Evolutionary conservation across 129 eudicot species (phyloP), one percentile per base, ranked within the genome.

Genomic region (Ambrosia trifida): DNA sequence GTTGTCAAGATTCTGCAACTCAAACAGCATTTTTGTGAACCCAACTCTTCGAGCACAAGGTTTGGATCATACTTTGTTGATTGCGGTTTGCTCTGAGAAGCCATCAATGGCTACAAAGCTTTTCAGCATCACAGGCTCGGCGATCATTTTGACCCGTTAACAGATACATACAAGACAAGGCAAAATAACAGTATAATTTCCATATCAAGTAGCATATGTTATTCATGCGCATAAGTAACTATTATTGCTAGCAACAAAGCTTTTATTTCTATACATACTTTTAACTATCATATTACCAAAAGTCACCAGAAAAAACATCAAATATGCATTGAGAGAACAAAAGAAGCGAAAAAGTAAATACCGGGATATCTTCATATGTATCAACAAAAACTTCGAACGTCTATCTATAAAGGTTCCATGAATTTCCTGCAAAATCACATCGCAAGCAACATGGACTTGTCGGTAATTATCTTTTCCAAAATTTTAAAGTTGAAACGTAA

Each of bases 371-470:
- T 76, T 74, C 84, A 67, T 79, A 72, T 47, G 14, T 51, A 67
- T 61, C 70, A 51, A 80, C 82, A 75, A 68, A 73, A 78, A 78
- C 60, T 50, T 76, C 40, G 68, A 68, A 82, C 72, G 49, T 68
- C 82, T 62, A 73, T 57, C 49, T 40, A 40, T 7, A 40, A 70
- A 75, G 68, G 66, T 76, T 68, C 68, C 72, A 73, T 49, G 82
- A 79, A 79, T 79, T 76, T 79, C 89, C 89, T 85, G 84, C 76
- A 85, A 47, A 64, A 69, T 69, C 60, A 72, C 79, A 58, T 59
- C 24, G 35, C 57, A 50, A 30, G 47, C 41, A 40, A 52, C 30
- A 43, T 50, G 10, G 20, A 66, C 13, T 47, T 28, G 4, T 40
- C 44, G 44, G 44, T 7, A 40, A 40, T 40, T 40, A 40, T 40